Percentiles rank a stretch among this genome's conserved stretches.
Evolutionary conservation across 2,329 filamentous ascomycete species (phyloP).

Genomic region (Colletotrichum agaves): DNA sequence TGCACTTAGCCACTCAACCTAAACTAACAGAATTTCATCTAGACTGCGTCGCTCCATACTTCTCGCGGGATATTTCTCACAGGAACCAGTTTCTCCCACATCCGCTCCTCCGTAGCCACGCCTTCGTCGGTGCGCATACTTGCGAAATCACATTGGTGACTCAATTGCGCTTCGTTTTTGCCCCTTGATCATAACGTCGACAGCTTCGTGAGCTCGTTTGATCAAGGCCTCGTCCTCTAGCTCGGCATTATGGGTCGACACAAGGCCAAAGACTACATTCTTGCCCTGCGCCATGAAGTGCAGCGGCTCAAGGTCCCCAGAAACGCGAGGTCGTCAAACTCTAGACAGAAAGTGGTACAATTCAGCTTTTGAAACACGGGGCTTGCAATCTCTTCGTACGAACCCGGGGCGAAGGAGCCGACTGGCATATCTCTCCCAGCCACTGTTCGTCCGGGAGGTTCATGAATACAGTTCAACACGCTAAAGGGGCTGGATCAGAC

Average conservation of each 20-base stretch:
- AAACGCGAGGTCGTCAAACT: conserved; percentile 73
- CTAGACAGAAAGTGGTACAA: conserved; percentile 74
- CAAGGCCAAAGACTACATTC: conserved; percentile 71
- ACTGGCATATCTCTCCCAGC: conserved; percentile 76
- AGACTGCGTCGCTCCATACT: conserved; percentile 64
- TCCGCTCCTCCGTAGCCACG: conserved; percentile 72
- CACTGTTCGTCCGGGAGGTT: too few relatives aligned
- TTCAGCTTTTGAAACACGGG: conserved; percentile 72
- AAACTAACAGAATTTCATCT: too few relatives aligned
- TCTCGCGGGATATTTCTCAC: conserved; percentile 78
- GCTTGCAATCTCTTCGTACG: conserved; percentile 73
- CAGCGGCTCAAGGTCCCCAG: conserved; percentile 74
- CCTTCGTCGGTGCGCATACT: conserved; percentile 77
- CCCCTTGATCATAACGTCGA: conserved; percentile 75
- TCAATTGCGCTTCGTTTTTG: conserved; percentile 71
- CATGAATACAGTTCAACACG: too few relatives aligned
- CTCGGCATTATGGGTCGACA: conserved; percentile 71
- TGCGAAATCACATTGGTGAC: conserved; percentile 79
- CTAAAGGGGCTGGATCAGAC: too few relatives aligned
- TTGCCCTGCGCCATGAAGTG: conserved; percentile 68
- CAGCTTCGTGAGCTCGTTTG: conserved; percentile 66
- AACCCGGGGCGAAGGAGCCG: conserved; percentile 73
- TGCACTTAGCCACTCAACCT: too few relatives aligned
- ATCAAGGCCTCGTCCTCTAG: conserved; percentile 73
- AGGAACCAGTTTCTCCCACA: conserved; percentile 77